Base-by-base conservation (phyloP, 1,139 yeast species). In the Magnusiomyces paraingens region DNA sequence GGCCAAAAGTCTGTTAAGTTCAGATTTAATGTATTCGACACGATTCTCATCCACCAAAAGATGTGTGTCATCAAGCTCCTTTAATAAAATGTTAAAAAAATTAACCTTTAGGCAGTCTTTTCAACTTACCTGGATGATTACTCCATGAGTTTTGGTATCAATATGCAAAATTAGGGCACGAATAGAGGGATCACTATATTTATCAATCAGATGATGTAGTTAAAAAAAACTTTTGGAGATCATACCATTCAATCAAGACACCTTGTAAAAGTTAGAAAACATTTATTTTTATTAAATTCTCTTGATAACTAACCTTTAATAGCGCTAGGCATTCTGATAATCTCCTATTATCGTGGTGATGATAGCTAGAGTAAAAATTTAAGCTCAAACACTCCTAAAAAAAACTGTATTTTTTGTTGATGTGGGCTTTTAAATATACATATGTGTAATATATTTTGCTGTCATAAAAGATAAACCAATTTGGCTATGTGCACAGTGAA, bases 61-160 rank as follows among this genome's bases (percentile, higher is more conserved):
- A 69, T 93, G 97, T 1, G 94, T 86, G 46, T 91, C 97, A 66
- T 93, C 98, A 50, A 93, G 76, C 63, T 91, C 98, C 69, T 81
- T 76, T 22, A 5, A 32, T 32, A 17, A 21, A 32, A 4, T 5
- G 15, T 14, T 8, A n/a, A 32, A 26, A 20, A 20, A n/a, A 36
- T n/a, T 15, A 11, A 8, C 8, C 32, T 8, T 26, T 26, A 4
- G 8, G 4, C 4, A 26, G 8, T 26, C 32, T 26, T 26, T 4
- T 26, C 20, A 41, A 39, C 65, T 36, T 47, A 69, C 71, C 56
- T 83, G 87, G 17, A 84, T 75, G 4, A 90, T 86, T 3, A 89
- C 84, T 56, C 90, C 95, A 53, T 85, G 83, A 46, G 77, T 72
- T 43, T 79, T 80, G 0, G 87, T 73, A 67, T 90, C 96, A 45